Percentiles rank a stretch among this genome's conserved stretches.
These are phyloP conservation scores for Juglanconis sp. DNA, from an alignment of 2,329 filamentous ascomycete species.

Conservation along the genomic window DNA sequence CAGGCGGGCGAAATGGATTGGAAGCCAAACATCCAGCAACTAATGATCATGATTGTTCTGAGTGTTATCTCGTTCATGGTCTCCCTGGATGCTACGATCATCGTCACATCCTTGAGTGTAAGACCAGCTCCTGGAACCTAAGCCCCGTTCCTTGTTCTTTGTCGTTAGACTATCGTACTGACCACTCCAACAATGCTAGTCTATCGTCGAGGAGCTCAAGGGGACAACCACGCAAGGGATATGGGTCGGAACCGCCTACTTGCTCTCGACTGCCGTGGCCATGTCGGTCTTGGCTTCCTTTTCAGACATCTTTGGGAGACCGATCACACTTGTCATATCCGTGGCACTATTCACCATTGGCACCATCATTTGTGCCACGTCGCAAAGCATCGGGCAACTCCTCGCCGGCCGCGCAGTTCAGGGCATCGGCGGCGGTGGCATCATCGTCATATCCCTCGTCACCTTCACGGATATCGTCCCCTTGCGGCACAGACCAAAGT, in stretches of 20 bases:
- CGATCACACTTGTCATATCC: slow-evolving; percentile 31
- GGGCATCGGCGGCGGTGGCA: slow-evolving; percentile 39
- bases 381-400: slow-evolving; percentile 30
- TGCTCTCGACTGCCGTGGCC: slow-evolving; percentile 26
- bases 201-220: slow-evolving; percentile 25
- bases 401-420: slow-evolving; percentile 37
- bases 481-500: slow-evolving; percentile 38
- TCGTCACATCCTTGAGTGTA: slow-evolving; percentile 21
- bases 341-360: slow-evolving; percentile 40
- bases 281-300: slow-evolving; percentile 31
- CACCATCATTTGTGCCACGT: slow-evolving; percentile 37
- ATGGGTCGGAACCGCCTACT: slow-evolving; percentile 28
- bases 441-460: slow-evolving; percentile 37
- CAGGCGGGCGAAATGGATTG: slow-evolving; percentile 12
- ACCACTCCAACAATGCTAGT: slow-evolving; percentile 8
- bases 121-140: not conserved
- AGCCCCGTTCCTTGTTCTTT: not conserved
- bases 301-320: slow-evolving; percentile 34
- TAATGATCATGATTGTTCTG: slow-evolving; percentile 22
- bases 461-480: slow-evolving; percentile 42
- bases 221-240: slow-evolving; percentile 26
- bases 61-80: slow-evolving; percentile 22
- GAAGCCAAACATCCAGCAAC: slow-evolving; percentile 20
- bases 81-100: slow-evolving; percentile 21
- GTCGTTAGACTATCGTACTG: not conserved